Percentiles rank a stretch among this genome's conserved stretches.
Evolutionary conservation across 495 filamentous ascomycete genomes (phyloP).

Genomic region (Antarctomyces pellizariae): DNA sequence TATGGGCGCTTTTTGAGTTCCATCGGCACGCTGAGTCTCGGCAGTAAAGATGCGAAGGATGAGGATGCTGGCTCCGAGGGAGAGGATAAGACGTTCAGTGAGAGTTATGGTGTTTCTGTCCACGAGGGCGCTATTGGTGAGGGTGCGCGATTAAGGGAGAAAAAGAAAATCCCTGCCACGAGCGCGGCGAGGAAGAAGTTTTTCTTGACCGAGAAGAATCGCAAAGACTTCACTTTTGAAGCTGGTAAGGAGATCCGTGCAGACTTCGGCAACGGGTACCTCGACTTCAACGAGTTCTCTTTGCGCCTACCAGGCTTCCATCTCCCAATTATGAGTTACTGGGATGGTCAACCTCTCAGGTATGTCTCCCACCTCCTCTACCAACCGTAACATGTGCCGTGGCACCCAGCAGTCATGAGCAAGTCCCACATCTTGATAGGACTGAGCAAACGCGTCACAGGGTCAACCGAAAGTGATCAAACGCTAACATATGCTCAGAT

Average conservation of each 20-base stretch:
- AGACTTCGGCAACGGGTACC: conserved; percentile 85
- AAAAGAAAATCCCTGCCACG: conserved; percentile 25
- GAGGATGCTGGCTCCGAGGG: conserved; percentile 16
- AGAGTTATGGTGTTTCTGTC: conserved; percentile 27
- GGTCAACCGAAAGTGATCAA: conserved; percentile 9
- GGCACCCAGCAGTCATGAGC: no score
- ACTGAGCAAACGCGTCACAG: conserved; percentile 11
- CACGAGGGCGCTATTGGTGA: conserved; percentile 47
- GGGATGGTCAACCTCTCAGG: conserved; percentile 44
- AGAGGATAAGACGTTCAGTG: conserved; percentile 13
- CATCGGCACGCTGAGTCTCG: conserved; percentile 48
- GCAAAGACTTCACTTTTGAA: conserved; percentile 25
- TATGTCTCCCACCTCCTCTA: conserved; percentile 7
- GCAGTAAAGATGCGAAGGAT: conserved; percentile 18
- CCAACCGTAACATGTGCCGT: no score
- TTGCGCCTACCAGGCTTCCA: conserved; percentile 58
- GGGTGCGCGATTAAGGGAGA: conserved; percentile 24
- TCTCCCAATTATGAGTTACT: conserved; percentile 54
- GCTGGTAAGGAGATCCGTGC: conserved; percentile 34
- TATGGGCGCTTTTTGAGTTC: conserved; percentile 54
- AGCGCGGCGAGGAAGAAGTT: conserved; percentile 34
- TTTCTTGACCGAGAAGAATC: conserved; percentile 29
- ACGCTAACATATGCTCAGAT: conserved; percentile 53
- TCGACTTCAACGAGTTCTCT: conserved; percentile 69
- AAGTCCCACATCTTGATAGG: conserved; percentile 2